Base-by-base conservation (phyloP, 495 filamentous ascomycete genomes). In the Chaetomium cochliodes region DNA sequence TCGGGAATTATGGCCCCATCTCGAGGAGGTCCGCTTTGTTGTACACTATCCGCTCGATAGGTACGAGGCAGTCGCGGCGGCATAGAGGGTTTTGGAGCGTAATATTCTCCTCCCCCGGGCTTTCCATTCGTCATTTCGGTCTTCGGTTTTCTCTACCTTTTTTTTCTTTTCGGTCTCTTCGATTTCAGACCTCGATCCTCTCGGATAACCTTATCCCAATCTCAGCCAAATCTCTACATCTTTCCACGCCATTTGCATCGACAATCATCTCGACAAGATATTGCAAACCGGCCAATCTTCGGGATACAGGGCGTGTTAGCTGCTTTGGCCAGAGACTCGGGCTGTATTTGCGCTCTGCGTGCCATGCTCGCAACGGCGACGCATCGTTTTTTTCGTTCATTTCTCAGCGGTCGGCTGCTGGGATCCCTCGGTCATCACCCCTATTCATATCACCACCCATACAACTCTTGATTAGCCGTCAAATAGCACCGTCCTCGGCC, bases 21-120 rank as follows among this genome's bases (percentile, higher is more conserved):
- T 67, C 50, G 65, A 46, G 50, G 58, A 54, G 66, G 58, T 50
- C 60, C 63, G 68, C 73, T 75, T 72, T 71, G 73, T 75, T 75
- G 72, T 75, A 75, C 73, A 75, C 68, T 75, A 75, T 67, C 64
- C 68, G 67, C 72, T 73, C 72, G 72, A 70, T 71, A 57, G 67
- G 58, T 65, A 53, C 37, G 56, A 33, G 59, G 56, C 39, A 52
- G 64, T 66, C 49, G 66, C 63, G 42, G 54, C 63, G 59, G 61
- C 68, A 70, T 71, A 74, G 69, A 71, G 55, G 46, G 55, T 59
- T 53, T 37, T 25, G 55, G 56, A 54, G 54, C 55, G 33, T 64
- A 41, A 58, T 58, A 61, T 67, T 49, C 59, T 62, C 30, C 53
- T 42, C n/a, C 46, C 47, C 64, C 54, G n/a, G 33, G 16, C 9